A percentile compares a stretch with the other conserved stretches of the same genome.
These are phyloP conservation scores for Backusella parvicylindrica DNA, from an alignment of 192 early-diverging fungal species.

Conservation along the genomic window DNA sequence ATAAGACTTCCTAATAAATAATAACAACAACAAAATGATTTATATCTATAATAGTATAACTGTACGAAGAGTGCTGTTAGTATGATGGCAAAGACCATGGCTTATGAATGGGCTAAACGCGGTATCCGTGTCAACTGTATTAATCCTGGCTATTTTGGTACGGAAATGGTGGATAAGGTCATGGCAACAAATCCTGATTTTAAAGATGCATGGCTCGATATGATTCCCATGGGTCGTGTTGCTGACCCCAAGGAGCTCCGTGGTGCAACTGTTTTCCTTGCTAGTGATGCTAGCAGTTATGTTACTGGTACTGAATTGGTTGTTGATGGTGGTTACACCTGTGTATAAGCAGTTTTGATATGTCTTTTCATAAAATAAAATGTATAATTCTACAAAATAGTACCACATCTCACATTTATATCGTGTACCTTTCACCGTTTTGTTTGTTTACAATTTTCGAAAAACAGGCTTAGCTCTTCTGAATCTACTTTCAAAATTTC, in stretches of 20 bases:
- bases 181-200: background rate
- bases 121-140: slow-evolving; percentile 31
- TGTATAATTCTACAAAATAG: too few species aligned
- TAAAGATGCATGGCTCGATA: slow-evolving; percentile 12
- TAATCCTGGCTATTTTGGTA: slow-evolving; percentile 24
- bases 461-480: too few species aligned
- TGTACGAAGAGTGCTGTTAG: slow-evolving; percentile 26
- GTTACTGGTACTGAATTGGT: slow-evolving; percentile 33
- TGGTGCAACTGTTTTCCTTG: slow-evolving; percentile 28
- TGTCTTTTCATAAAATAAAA: too few species aligned
- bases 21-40: too few species aligned
- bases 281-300: slow-evolving; percentile 28
- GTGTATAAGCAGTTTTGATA: slow-evolving; percentile 8
- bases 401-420: too few species aligned
- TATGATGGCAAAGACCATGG: slow-evolving; percentile 26
- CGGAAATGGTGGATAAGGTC: slow-evolving; percentile 13
- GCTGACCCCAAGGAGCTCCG: slow-evolving; percentile 29
- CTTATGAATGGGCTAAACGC: slow-evolving; percentile 28
- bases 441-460: too few species aligned
- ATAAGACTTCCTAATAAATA: background rate
- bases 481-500: too few species aligned
- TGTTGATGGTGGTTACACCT: slow-evolving; percentile 37
- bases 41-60: slow-evolving; percentile 20
- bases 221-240: slow-evolving; percentile 33
- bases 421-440: too few species aligned